phyloP scores from a whole-genome alignment of 2,329 filamentous ascomycete species.

The Aspergillus sp. region DNA sequence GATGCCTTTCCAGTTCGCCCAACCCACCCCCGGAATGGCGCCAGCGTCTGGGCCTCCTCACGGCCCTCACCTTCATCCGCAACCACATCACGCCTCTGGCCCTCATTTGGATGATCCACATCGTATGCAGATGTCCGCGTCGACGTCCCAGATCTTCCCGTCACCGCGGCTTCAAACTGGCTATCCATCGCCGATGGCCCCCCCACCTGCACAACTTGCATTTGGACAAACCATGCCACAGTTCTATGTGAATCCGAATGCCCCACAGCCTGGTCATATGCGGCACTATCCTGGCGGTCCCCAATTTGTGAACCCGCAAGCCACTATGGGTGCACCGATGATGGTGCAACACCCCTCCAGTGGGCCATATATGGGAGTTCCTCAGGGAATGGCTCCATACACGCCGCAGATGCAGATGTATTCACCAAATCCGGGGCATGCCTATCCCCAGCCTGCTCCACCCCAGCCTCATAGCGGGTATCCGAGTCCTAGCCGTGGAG shows the following conservation, averaged over 20 bases:
- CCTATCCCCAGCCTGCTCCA: constrained; percentile 56
- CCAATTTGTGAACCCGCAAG: constrained; percentile 71
- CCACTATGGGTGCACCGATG: constrained; percentile 72
- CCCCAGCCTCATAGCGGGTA: constrained; percentile 67
- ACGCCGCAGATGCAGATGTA: constrained; percentile 80
- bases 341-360: constrained; percentile 75
- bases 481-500: constrained; percentile 81
- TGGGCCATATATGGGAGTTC: constrained; percentile 68
- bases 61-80: constrained; percentile 72
- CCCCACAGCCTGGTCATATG: constrained; percentile 69
- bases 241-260: constrained; percentile 67
- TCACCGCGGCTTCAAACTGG: constrained; percentile 75
- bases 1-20: constrained; percentile 77
- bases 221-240: constrained; percentile 71
- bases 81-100: constrained; percentile 68
- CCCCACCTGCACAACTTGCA: constrained; percentile 67
- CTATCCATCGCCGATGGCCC: constrained; percentile 67
- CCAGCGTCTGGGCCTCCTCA: constrained; percentile 72
- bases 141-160: constrained; percentile 78
- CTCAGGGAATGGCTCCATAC: constrained; percentile 67
- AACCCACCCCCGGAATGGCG: constrained; percentile 65
- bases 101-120: constrained; percentile 78
- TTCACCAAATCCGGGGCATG: constrained; percentile 70
- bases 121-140: constrained; percentile 81
- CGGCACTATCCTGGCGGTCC: constrained; percentile 70